These are phyloP conservation scores for Oxyria digyna DNA, from an alignment of 148 eudicot genomes.

Conservation along the genomic window DNA sequence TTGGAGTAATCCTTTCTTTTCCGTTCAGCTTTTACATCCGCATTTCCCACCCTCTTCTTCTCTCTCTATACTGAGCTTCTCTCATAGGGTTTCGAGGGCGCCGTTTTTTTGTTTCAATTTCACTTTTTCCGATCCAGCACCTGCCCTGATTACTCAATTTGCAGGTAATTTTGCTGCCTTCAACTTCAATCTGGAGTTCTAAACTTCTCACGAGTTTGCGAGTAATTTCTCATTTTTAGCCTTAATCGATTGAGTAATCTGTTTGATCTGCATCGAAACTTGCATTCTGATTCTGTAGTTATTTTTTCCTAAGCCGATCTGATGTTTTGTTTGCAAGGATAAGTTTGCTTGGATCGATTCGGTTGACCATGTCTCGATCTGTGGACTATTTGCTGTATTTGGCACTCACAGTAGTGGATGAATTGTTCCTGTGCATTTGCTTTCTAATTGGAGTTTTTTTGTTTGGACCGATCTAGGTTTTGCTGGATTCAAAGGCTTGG, in stretches of 20 bases:
- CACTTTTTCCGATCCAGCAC: constrained; percentile 19
- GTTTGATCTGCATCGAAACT: constrained; percentile 2
- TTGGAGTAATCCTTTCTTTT: constrained; percentile 8
- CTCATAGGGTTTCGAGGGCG: constrained; percentile 53
- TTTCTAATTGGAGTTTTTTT: neutral
- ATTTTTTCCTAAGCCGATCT: neutral
- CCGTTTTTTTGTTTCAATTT: constrained; percentile 19
- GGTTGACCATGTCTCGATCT: constrained; percentile 7
- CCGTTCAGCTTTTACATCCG: constrained; percentile 2
- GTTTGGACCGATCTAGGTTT: constrained; percentile 4
- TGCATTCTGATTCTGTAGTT: neutral
- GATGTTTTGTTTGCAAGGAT: too few relatives aligned
- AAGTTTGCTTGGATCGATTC: constrained; percentile 2
- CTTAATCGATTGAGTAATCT: neutral
- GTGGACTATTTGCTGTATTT: constrained; percentile 4
- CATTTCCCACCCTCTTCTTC: constrained; percentile 9
- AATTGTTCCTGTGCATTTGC: neutral
- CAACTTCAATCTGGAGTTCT: constrained; percentile 6
- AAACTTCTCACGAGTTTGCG: neutral
- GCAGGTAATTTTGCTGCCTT: constrained; percentile 22
- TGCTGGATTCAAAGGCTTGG: neutral
- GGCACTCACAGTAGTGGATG: neutral
- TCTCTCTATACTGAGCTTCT: constrained; percentile 17
- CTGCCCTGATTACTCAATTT: constrained; percentile 11
- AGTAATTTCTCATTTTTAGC: neutral